A percentile compares a stretch with the other conserved stretches of the same genome.
Conservation (phyloP, 164 flowering plant species). For the Tinospora cordifolia region DNA sequence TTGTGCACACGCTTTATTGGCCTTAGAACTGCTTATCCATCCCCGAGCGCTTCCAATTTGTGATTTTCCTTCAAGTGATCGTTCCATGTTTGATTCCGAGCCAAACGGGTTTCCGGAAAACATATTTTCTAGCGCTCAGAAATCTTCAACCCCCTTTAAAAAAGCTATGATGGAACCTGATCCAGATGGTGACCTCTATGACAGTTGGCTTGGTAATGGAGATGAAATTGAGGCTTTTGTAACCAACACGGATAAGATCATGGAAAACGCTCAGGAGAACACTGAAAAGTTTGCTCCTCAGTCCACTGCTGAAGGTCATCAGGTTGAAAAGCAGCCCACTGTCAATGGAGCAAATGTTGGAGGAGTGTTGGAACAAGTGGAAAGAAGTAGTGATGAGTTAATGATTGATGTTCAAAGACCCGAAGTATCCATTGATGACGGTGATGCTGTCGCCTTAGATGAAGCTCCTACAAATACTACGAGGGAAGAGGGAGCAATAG, state of each 20-base stretch:
- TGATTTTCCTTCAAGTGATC: conserved; percentile 27
- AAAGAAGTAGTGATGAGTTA: conserved; percentile 19
- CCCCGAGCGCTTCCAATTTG: conserved; percentile 63
- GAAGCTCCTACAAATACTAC: background rate
- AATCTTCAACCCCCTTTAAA: conserved; percentile 13
- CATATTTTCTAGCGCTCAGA: conserved; percentile 20
- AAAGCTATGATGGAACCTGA: conserved; percentile 24
- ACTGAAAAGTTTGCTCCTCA: conserved; percentile 7
- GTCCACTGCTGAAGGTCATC: conserved; percentile 2
- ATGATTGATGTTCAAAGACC: conserved; percentile 22
- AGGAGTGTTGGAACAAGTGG: background rate
- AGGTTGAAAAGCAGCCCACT: conserved; percentile 15
- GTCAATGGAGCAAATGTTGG: background rate
- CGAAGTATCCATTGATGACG: conserved; percentile 10
- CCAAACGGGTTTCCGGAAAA: conserved; percentile 20
- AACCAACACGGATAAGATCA: conserved; percentile 14
- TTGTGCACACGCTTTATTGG: conserved; percentile 62
- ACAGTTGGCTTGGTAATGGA: conserved; percentile 36
- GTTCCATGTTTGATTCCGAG: conserved; percentile 14
- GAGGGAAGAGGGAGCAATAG: background rate
- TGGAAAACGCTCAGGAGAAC: conserved; percentile 14
- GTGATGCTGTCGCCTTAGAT: conserved; percentile 4
- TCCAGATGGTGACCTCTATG: conserved; percentile 37
- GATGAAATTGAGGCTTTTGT: conserved; percentile 26
- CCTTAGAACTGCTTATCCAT: conserved; percentile 76